Evolutionary conservation across 345 rosid genomes (phyloP).

Genomic region (Erysimum cheiranthoides): DNA sequence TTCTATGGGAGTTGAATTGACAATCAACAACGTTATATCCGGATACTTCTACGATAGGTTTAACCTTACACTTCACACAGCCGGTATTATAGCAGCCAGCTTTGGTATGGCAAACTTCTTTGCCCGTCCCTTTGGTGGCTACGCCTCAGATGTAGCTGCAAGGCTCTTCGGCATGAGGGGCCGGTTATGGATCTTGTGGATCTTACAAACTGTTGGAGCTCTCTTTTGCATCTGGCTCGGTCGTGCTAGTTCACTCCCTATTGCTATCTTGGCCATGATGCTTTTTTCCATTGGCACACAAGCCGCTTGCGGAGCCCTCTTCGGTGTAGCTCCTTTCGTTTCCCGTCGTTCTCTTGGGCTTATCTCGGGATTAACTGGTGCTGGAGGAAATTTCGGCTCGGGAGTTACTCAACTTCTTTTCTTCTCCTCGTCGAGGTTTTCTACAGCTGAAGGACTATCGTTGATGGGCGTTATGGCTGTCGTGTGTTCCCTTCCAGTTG

Average conservation of each 20-base stretch:
- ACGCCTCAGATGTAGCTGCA: conserved; percentile 66
- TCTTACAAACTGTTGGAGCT: conserved; percentile 77
- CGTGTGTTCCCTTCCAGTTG: conserved; percentile 64
- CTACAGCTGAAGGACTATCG: conserved; percentile 61
- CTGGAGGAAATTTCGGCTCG: conserved; percentile 82
- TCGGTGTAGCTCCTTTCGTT: conserved; percentile 79
- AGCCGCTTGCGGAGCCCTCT: conserved; percentile 90
- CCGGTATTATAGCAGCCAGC: conserved; percentile 75
- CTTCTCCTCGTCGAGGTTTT: conserved; percentile 60
- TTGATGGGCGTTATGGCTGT: conserved; percentile 81
- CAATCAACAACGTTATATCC: conserved; percentile 68
- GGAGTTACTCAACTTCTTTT: conserved; percentile 78
- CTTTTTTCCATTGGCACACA: conserved; percentile 79
- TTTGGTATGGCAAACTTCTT: conserved; percentile 84
- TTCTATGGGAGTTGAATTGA: conserved; percentile 76
- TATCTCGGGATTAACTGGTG: conserved; percentile 76
- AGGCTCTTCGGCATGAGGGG: conserved; percentile 82
- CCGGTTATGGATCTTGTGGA: conserved; percentile 77
- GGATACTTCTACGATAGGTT: conserved; percentile 81
- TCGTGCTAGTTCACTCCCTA: conserved; percentile 69
- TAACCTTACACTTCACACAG: conserved; percentile 70
- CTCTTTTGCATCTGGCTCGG: conserved; percentile 84
- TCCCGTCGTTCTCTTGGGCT: conserved; percentile 78
- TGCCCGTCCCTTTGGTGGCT: conserved; percentile 87
- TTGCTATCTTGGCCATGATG: conserved; percentile 75